These are phyloP conservation scores for Malus hybrid DNA, from an alignment of 331 rosid species.

Conservation along the genomic window DNA sequence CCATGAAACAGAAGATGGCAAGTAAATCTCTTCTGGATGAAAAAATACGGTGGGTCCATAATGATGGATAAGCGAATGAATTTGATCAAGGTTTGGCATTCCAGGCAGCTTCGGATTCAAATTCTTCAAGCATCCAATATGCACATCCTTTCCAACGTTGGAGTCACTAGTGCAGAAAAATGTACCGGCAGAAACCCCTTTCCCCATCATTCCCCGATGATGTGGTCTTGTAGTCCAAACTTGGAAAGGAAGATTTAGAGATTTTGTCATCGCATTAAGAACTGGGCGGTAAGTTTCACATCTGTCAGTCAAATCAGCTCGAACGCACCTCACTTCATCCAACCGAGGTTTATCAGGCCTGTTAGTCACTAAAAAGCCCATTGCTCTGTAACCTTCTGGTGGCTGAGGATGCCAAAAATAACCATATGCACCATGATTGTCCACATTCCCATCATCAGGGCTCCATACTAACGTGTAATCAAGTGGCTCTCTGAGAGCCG, in stretches of 20 bases:
- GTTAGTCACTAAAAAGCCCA: conserved; percentile 67
- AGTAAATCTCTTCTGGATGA: conserved; percentile 71
- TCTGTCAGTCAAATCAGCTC: conserved; percentile 58
- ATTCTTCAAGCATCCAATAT: conserved; percentile 75
- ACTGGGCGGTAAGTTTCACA: conserved; percentile 50
- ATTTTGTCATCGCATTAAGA: conserved; percentile 22
- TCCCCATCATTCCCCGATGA: conserved; percentile 56
- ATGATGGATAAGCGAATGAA: conserved; percentile 68
- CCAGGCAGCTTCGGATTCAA: conserved; percentile 34
- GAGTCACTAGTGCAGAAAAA: conserved; percentile 48
- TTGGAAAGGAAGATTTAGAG: conserved; percentile 35
- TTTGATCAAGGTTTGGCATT: conserved; percentile 70
- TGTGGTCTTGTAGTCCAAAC: conserved; percentile 57
- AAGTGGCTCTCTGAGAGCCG: conserved; percentile 37
- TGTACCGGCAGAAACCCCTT: conserved; percentile 65
- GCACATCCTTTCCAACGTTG: conserved; percentile 44
- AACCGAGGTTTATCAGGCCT: conserved; percentile 54
- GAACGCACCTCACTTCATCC: conserved; percentile 66
- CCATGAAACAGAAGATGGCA: conserved; percentile 96
- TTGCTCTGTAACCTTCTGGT: conserved; percentile 64
- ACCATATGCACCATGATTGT: conserved; percentile 23
- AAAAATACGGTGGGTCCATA: conserved; percentile 85
- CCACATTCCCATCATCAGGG: conserved; percentile 41
- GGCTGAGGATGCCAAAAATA: conserved; percentile 73
- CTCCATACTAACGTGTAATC: conserved; percentile 64